These are phyloP conservation scores for Crithidia brevicula DNA, from an alignment of 208 protist genomes.

Conservation along the genomic window DNA sequence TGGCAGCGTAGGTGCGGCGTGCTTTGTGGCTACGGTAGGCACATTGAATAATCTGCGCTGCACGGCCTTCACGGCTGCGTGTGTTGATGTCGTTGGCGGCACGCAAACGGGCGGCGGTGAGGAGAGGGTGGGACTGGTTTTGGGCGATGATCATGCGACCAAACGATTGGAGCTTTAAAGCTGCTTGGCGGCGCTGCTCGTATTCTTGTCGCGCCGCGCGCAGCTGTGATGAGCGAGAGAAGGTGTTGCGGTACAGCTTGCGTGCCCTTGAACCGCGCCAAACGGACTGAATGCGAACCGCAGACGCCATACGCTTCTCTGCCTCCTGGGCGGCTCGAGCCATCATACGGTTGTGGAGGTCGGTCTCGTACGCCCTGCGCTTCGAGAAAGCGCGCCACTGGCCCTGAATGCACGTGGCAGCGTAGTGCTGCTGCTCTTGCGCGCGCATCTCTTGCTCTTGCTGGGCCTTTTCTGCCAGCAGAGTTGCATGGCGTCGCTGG, in stretches of 20 bases:
- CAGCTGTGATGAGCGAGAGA: slow-evolving; percentile 30
- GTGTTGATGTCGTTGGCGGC: slow-evolving; percentile 56
- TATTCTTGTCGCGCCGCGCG: slow-evolving; percentile 52
- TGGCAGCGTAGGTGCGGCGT: slow-evolving; percentile 31
- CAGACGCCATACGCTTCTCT: slow-evolving; percentile 46
- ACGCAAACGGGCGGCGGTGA: slow-evolving; percentile 53
- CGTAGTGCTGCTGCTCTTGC: slow-evolving; percentile 32
- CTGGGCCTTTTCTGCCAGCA: slow-evolving; percentile 25
- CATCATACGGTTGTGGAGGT: slow-evolving; percentile 33
- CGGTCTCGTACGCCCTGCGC: slow-evolving; percentile 22
- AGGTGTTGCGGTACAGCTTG: slow-evolving; percentile 28
- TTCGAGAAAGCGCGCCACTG: slow-evolving; percentile 30
- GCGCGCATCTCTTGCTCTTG: slow-evolving; percentile 17
- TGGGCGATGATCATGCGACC: slow-evolving; percentile 64
- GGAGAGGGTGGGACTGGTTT: slow-evolving; percentile 33
- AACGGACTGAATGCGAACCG: slow-evolving; percentile 59
- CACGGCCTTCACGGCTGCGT: slow-evolving; percentile 30
- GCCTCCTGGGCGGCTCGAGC: slow-evolving; percentile 38
- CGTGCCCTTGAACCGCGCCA: slow-evolving; percentile 56
- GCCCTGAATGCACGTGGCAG: slow-evolving; percentile 29
- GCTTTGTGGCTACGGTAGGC: slow-evolving; percentile 62
- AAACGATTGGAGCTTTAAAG: slow-evolving; percentile 76
- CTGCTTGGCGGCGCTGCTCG: slow-evolving; percentile 53
- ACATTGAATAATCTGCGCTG: slow-evolving; percentile 63
- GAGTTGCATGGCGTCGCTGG: slow-evolving; percentile 24